Percentiles rank a stretch among this genome's conserved stretches.
Evolutionary conservation across 257 asterid genomes (phyloP).

Genomic region (Coffea canephora): DNA sequence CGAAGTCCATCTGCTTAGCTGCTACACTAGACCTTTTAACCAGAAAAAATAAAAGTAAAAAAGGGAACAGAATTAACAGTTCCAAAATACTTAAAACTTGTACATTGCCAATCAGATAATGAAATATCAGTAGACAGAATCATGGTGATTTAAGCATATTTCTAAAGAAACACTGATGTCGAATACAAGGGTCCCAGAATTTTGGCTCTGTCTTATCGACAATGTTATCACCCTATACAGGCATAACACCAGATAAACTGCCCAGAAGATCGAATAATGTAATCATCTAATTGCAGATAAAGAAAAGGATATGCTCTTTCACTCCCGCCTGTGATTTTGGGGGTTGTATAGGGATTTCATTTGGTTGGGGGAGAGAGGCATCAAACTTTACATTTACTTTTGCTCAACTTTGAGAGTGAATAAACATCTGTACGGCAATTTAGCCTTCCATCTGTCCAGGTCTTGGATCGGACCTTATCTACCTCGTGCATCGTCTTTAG

Average conservation of each 20-base stretch:
- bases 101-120: background rate
- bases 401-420: background rate
- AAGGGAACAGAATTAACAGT: no score
- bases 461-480: background rate
- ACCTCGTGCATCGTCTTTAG: background rate
- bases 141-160: background rate
- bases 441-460: background rate
- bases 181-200: background rate
- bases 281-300: background rate
- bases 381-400: conserved; percentile 15
- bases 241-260: background rate
- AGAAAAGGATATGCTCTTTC: background rate
- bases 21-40: no score
- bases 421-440: background rate
- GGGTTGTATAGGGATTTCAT: background rate
- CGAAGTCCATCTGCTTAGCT: no score
- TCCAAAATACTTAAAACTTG: background rate
- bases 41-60: no score
- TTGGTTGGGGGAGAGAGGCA: background rate
- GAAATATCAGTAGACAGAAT: background rate
- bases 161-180: background rate
- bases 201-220: no score
- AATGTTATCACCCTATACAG: background rate
- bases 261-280: background rate
- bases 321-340: background rate